Base-by-base conservation (phyloP, 257 asterid genomes). In the Hygrophila difformis region DNA sequence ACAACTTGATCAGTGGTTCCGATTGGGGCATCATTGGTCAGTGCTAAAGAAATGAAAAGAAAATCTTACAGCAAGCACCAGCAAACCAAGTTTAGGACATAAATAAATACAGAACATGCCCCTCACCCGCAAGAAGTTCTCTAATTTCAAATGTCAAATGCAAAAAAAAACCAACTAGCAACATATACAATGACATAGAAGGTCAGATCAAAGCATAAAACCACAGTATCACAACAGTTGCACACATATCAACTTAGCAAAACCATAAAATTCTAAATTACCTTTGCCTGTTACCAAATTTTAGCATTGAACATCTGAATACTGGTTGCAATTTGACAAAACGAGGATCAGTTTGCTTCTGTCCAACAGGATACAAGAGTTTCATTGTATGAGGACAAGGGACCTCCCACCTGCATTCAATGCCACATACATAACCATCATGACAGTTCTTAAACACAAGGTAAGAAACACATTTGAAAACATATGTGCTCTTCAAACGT, bases 371-470 rank as follows among this genome's bases (percentile, higher is more conserved):
- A 75, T 66, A 91, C 52, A 80, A 65, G 49, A 37, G 69, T 73
- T 78, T 68, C 55, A 80, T 63, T 1, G 79, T 55, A 51, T 47
- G 84, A 58, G 95, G 96, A 53, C 69, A 77, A 66, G 99, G 99
- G 61, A 91, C 84, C 66, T 91, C 93, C 99, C 99, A 91, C 77
- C 96, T 86, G 79, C 69, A 72, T 44, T 49, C 19, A 54, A 67
- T 49, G 47, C 22, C 29, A 26, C n/a, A n/a, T n/a, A n/a, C n/a
- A n/a, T n/a, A n/a, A 55, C 34, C 11, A 42, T 51, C 55, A 62
- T 55, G 51, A 57, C 12, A 4, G 10, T 10, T 33, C 37, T 33
- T 55, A 41, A 44, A 57, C 24, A 35, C 26, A 42, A 44, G 41
- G 56, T 33, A 18, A 28, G 20, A 34, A 31, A 57, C 3, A 61